Base-by-base conservation (phyloP, 2,329 filamentous ascomycete genomes). In the Ophiostoma sp. region DNA sequence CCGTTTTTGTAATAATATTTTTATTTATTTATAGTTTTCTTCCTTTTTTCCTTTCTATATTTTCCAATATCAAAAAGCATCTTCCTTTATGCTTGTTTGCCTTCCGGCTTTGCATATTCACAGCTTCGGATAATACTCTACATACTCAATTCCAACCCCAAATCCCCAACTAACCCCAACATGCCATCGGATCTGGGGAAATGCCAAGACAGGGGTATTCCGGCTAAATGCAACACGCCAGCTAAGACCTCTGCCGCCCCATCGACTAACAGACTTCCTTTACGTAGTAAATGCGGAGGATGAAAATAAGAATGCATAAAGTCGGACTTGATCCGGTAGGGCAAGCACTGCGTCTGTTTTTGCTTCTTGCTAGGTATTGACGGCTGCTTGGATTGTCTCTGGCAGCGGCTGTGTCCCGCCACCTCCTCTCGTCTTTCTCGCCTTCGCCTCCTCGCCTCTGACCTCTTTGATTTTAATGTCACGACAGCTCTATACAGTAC, bases 121-220 rank as follows among this genome's bases (percentile, higher is more conserved):
- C 44, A n/a, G 17, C 17, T 48, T 48, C 44, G 20, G 44, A 48
- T n/a, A 48, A 10, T 3, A 48, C 17, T 17, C 17, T 20, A 20
- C 15, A 48, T 17, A 44, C 41, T 11, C 10, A 20, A 36, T 54
- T 52, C 44, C 27, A 57, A 60, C 60, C 60, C 35, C 62, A 65
- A 65, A 65, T 39, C 62, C 52, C 52, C 52, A 57, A 57, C 17
- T 31, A 23, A 57, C 52, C 52, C 33, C 35, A 39, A 39, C 35
- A 65, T 65, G 20, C 23, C 62, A 65, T 65, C 10, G n/a, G 33
- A 39, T 65, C 62, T 65, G 62, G 62, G 62, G 62, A 65, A 65
- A 35, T 35, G 33, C 20, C 62, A 36, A 65, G 33, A 15, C 62
- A 39, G 62, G 57, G 62, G 62, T 27, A 65, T 65, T 65, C 62